phyloP scores from a whole-genome alignment of 441 rosid genomes.

The Flueggea neowawraea region DNA sequence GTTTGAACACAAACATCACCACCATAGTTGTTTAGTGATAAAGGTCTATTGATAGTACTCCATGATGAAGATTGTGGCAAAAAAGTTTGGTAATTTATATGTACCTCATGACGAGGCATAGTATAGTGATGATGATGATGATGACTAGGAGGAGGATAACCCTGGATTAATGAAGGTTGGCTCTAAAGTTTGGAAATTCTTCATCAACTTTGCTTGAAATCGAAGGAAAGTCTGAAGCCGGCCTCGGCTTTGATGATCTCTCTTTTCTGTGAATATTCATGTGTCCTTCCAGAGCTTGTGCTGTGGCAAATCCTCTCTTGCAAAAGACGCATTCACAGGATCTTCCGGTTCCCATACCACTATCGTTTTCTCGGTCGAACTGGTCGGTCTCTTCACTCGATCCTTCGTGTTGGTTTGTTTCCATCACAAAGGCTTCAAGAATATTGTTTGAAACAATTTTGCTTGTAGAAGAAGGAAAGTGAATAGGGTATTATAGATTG shows the following conservation, averaged over 20 bases:
- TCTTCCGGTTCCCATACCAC: constrained; percentile 27
- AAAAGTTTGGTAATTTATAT: constrained; percentile 17
- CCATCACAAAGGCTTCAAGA: constrained; percentile 22
- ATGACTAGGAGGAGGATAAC: constrained; percentile 11
- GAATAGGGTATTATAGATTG: constrained; percentile 16
- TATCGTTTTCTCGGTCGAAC: constrained; percentile 28
- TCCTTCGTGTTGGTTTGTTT: constrained; percentile 30
- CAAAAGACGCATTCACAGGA: constrained; percentile 64
- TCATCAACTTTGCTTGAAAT: too few relatives aligned
- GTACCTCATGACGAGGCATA: constrained; percentile 20
- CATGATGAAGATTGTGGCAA: constrained; percentile 27
- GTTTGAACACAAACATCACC: constrained; percentile 19
- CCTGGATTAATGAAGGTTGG: constrained; percentile 18
- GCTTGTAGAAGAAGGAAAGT: constrained; percentile 3
- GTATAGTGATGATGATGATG: too few relatives aligned
- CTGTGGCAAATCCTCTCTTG: constrained; percentile 76
- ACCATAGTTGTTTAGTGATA: constrained; percentile 2
- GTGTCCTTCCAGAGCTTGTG: constrained; percentile 87
- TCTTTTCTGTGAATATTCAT: constrained; percentile 72
- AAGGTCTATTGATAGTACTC: constrained; percentile 19
- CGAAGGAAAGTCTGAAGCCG: too few relatives aligned
- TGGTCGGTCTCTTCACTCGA: constrained; percentile 42
- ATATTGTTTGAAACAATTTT: background rate
- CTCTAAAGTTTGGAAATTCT: too few relatives aligned
- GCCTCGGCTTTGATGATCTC: constrained; percentile 28